A percentile compares a stretch with the other conserved stretches of the same genome.
Evolutionary conservation across 73 alveolate genomes (phyloP).

Genomic region (Paramecium caudatum): DNA sequence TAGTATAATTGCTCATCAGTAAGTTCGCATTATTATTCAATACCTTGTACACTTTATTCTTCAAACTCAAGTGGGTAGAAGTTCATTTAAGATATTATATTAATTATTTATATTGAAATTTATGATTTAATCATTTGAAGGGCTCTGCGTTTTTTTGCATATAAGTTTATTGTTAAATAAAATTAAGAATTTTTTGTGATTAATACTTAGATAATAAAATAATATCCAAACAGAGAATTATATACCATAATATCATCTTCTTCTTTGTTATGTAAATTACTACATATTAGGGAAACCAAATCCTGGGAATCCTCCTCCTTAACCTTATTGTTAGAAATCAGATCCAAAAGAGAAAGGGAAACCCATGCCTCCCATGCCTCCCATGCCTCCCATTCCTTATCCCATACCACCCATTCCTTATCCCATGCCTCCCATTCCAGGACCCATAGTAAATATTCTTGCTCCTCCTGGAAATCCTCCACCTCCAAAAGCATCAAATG

Average conservation of each 20-base stretch:
- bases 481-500: constrained; percentile 40
- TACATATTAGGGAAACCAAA: constrained; percentile 43
- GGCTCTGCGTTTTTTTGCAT: neutral
- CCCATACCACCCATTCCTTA: neutral
- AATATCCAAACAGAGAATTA: neutral
- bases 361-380: neutral
- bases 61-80: constrained; percentile 25
- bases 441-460: neutral
- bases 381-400: neutral
- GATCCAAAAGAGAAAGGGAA: constrained; percentile 27
- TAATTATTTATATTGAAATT: constrained; percentile 4
- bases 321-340: constrained; percentile 6
- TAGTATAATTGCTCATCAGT: neutral
- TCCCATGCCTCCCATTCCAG: constrained; percentile 22
- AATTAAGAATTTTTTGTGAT: neutral
- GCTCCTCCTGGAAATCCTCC: constrained; percentile 61
- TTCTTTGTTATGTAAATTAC: neutral
- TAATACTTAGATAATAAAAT: neutral
- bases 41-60: neutral
- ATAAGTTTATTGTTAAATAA: neutral
- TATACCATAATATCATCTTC: neutral
- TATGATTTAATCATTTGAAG: neutral
- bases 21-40: neutral
- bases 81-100: neutral
- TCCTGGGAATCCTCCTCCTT: constrained; percentile 52